These are phyloP conservation scores for Hanseniaspora sp. DNA, from an alignment of 1,139 yeast species.

Conservation along the genomic window DNA sequence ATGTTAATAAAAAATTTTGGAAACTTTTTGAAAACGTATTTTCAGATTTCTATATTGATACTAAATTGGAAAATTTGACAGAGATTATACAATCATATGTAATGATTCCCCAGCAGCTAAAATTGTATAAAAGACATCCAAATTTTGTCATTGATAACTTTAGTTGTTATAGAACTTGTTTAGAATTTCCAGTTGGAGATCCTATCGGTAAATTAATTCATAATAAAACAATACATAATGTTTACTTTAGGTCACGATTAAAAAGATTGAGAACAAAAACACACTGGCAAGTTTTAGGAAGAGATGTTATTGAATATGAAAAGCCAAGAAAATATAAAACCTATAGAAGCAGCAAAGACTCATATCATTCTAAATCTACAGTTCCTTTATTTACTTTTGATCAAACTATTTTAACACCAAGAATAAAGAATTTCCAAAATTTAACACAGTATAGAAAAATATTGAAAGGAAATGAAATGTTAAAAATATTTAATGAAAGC, in stretches of 20 bases:
- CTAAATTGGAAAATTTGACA: neutral
- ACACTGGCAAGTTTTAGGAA: slow-evolving; percentile 25
- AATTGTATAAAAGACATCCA: slow-evolving; percentile 8
- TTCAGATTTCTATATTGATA: neutral
- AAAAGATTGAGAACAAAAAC: slow-evolving; percentile 21
- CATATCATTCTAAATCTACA: neutral
- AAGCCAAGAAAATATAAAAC: slow-evolving; percentile 20
- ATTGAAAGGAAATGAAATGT: slow-evolving; percentile 19
- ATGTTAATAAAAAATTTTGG: neutral
- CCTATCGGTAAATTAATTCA: neutral
- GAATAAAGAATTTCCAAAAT: slow-evolving; percentile 19
- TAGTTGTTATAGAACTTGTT: neutral
- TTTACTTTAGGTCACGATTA: slow-evolving; percentile 22
- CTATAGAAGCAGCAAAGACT: slow-evolving; percentile 9
- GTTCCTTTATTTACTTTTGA: slow-evolving; percentile 21
- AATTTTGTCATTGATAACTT: slow-evolving; percentile 12
- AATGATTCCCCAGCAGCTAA: neutral
- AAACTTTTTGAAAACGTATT: neutral
- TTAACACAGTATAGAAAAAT: slow-evolving; percentile 20
- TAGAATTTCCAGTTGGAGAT: slow-evolving; percentile 1
- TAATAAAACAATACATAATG: neutral
- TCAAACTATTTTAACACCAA: slow-evolving; percentile 22
- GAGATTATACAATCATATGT: neutral
- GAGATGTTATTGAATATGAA: slow-evolving; percentile 18
- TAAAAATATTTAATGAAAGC: slow-evolving; percentile 21